Base-by-base conservation (phyloP, 2,329 filamentous ascomycete species). In the Cylindrodendrum hubeiense region DNA sequence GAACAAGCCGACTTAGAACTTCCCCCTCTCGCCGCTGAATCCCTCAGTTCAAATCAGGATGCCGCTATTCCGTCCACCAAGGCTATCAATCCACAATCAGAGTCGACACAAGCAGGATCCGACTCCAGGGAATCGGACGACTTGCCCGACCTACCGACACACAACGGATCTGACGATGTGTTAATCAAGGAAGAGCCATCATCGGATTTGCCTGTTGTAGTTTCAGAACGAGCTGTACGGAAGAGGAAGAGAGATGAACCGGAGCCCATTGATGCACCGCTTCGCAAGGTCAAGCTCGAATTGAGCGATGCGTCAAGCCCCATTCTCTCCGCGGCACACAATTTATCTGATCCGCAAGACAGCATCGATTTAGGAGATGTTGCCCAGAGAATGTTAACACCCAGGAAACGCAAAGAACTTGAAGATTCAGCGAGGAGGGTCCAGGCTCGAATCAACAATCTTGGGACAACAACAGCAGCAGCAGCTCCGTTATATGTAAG, bases 291-390 rank as follows among this genome's bases (percentile, higher is more conserved):
- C 47, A 88, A 88, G 71, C 64, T 69, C 6, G 85, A 88, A 49
- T 34, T 60, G 8, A 33, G 43, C 3, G 70, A 69, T n/a, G 62
- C 67, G 28, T 78, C 75, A 4, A 80, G 78, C 46, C 78, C 77
- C n/a, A 55, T 75, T 21, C 22, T 71, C 17, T 59, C 71, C 3
- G 50, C 64, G 4, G 68, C 69, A 2, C 66, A 71, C 8, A 64
- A 60, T 47, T 65, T 66, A 8, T 64, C 83, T 63, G 71, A 78
- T 21, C 79, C 83, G 1, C 81, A 86, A 43, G 88, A 89, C 55
- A 91, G 88, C 58, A 82, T 91, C 54, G 89, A 92, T 72, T 80
- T 91, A 2, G 80, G 76, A 15, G 76, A 79, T 17, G 76, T 78
- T 41, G 74, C 66, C 9, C 75, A 77, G 33, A 73, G 58, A 41